Conservation (phyloP, 164 flowering plant genomes). For the Vitis amurensis region DNA sequence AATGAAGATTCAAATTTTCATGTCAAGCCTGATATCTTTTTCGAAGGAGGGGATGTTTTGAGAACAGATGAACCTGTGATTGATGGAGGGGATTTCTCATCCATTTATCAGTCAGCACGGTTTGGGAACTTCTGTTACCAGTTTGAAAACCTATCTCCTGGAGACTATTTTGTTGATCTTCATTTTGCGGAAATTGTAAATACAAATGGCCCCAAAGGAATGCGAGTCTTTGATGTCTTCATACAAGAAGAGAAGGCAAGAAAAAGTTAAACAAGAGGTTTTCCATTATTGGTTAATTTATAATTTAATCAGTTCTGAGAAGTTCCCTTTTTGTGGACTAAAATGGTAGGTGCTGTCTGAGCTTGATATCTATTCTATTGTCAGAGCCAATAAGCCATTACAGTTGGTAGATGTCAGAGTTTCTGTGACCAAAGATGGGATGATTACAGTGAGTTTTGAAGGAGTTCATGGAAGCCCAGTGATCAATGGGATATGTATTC, state of each 20-base stretch:
- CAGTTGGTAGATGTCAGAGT: conserved; percentile 59
- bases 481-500: conserved; percentile 76
- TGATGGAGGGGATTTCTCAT: conserved; percentile 54
- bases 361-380: conserved; percentile 65
- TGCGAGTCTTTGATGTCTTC: conserved; percentile 74
- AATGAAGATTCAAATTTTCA: conserved; percentile 22
- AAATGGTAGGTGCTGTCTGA: conserved; percentile 55
- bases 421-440: conserved; percentile 50
- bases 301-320: neutral
- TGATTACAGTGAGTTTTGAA: conserved; percentile 53
- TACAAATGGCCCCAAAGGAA: conserved; percentile 76
- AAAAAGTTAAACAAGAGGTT: neutral
- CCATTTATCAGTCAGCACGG: conserved; percentile 67
- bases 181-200: conserved; percentile 81
- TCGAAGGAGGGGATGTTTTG: conserved; percentile 65
- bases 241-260: conserved; percentile 84
- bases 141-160: conserved; percentile 50
- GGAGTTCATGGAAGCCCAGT: conserved; percentile 68
- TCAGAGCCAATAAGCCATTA: conserved; percentile 80
- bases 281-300: neutral
- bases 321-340: conserved; percentile 7
- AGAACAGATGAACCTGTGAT: conserved; percentile 57
- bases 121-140: conserved; percentile 62
- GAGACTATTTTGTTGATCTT: conserved; percentile 73
- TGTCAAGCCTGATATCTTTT: conserved; percentile 40